Base-by-base conservation (phyloP, 164 flowering plant species). In the Euptelea pleiosperma region DNA sequence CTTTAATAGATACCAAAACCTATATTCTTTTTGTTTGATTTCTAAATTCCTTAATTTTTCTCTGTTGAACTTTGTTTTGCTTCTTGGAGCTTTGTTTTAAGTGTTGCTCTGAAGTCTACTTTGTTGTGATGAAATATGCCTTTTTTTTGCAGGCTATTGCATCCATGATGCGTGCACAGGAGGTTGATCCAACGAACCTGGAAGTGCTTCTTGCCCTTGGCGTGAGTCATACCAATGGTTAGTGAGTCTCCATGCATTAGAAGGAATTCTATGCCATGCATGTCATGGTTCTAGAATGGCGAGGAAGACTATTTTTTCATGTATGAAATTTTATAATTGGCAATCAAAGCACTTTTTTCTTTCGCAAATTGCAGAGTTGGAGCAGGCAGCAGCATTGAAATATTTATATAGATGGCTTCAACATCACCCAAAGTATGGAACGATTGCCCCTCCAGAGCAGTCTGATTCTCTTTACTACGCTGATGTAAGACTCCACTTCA, bases 161-260 rank as follows among this genome's bases (percentile, higher is more conserved):
- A 51, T 83, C 99, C 40, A 93, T 93, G 99, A 85, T 86, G 95
- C 91, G 82, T 55, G 97, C 99, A 43, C 89, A 83, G 43, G 91
- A 90, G 67, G 99, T 68, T 56, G 96, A 93, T 65, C 88, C 99
- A 39, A 78, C 85, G 50, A 93, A 93, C 65, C 70, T 93, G 46
- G 99, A 93, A 68, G 99, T 93, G 64, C 97, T 93, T 76, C 96
- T 93, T 72, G 87, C 99, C 36, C 92, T 93, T 63, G 99, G 99
- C 33, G 99, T 93, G 79, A 93, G 99, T 72, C 97, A 93, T 71
- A 93, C 99, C 36, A 93, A 93, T 73, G 99, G 99, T 93, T 8
- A 74, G 87, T 77, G 28, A 16, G 34, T 42, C 12, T 44, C 52
- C 37, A 51, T 34, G 21, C 43, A 55, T 25, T 3, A 16, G 24